Conservation (phyloP, 495 filamentous ascomycete species). For the Sabuloglossum arenarium region DNA sequence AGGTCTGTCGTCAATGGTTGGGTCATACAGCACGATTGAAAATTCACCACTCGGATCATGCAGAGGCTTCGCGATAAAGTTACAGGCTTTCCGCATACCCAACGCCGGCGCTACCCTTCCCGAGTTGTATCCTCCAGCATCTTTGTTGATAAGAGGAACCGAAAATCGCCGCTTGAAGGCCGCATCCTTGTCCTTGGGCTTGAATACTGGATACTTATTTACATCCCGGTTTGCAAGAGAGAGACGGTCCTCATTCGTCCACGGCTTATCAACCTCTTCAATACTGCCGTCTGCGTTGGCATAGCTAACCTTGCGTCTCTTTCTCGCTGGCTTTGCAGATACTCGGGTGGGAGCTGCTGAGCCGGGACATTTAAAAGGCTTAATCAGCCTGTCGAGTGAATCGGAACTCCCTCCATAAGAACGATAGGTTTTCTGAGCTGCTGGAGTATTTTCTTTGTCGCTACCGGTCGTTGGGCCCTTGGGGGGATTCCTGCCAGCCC, state of each 20-base stretch:
- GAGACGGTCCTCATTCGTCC: conserved; percentile 71
- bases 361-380: conserved; percentile 87
- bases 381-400: conserved; percentile 48
- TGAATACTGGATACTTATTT: conserved; percentile 80
- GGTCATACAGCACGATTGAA: conserved; percentile 89
- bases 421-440: conserved; percentile 14
- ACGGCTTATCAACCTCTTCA: conserved; percentile 56
- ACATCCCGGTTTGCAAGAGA: conserved; percentile 72
- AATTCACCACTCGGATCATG: conserved; percentile 95
- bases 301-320: conserved; percentile 80
- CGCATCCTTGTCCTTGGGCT: conserved; percentile 66
- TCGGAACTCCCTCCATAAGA: conserved; percentile 21
- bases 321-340: conserved; percentile 69
- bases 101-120: conserved; percentile 66
- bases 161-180: conserved; percentile 68
- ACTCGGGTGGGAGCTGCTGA: conserved; percentile 45
- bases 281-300: conserved; percentile 53
- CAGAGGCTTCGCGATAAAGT: conserved; percentile 74
- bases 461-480: conserved; percentile 14
- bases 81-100: conserved; percentile 62
- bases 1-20: conserved; percentile 73
- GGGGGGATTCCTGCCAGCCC: conserved; percentile 23
- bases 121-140: conserved; percentile 45
- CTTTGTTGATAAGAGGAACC: conserved; percentile 72
- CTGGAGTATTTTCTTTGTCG: conserved; percentile 19